Percentiles rank a stretch among this genome's conserved stretches.
phyloP scores from a whole-genome alignment of 495 filamentous ascomycete species.

The Cenococcum geophilum region DNA sequence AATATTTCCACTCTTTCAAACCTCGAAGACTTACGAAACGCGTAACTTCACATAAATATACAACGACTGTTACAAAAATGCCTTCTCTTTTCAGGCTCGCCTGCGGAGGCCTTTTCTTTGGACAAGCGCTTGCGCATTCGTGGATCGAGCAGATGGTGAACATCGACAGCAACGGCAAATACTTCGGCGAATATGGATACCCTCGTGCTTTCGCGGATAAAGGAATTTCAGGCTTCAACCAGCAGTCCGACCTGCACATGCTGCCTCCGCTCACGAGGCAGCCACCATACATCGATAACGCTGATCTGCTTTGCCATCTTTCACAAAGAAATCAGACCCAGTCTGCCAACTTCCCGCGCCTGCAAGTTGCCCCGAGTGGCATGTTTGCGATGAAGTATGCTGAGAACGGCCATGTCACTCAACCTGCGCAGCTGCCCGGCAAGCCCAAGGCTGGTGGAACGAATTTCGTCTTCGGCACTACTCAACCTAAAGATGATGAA shows the following conservation, averaged over 20 bases:
- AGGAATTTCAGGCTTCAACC: constrained; percentile 44
- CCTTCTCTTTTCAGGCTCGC: constrained; percentile 32
- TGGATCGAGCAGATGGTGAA: constrained; percentile 73
- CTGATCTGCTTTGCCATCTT: constrained; percentile 49
- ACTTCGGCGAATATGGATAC: constrained; percentile 62
- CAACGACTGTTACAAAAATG: constrained; percentile 1
- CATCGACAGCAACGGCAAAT: constrained; percentile 68
- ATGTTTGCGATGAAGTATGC: constrained; percentile 67
- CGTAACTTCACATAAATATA: neutral
- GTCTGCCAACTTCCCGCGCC: constrained; percentile 51
- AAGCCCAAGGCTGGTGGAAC: constrained; percentile 68
- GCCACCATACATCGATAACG: constrained; percentile 41
- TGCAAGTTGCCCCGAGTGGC: constrained; percentile 61
- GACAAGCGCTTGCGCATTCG: constrained; percentile 51
- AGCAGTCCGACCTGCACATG: constrained; percentile 47
- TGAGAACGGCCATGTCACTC: constrained; percentile 85
- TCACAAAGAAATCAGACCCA: constrained; percentile 50
- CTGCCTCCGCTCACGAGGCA: constrained; percentile 43
- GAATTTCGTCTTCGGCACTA: constrained; percentile 79
- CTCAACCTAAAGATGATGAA: constrained; percentile 52
- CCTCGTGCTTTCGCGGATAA: constrained; percentile 56
- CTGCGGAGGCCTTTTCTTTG: constrained; percentile 23
- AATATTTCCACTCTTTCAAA: neutral
- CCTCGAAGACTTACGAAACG: constrained; percentile 11
- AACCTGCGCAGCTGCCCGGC: constrained; percentile 50